Evolutionary conservation across 192 early-diverging fungal species (phyloP).

Genomic region (Bifiguratus adelaidae): DNA sequence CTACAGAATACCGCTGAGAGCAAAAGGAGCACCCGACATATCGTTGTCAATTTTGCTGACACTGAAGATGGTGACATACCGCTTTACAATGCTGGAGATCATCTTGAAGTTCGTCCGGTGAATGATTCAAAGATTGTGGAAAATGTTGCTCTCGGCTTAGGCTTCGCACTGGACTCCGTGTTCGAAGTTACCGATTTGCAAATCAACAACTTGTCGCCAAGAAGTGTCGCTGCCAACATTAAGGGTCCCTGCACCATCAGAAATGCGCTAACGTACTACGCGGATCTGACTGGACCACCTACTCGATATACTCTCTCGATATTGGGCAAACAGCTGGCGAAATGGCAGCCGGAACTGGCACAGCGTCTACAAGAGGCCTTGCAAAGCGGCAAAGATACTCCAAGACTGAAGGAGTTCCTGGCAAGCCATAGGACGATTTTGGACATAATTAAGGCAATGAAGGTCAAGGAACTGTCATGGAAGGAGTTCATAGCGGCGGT

Average conservation of each 20-base stretch:
- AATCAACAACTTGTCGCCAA: not conserved
- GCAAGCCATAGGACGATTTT: constrained; percentile 12
- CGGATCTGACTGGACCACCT: constrained; percentile 28
- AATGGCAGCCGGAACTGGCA: not conserved
- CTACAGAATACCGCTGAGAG: constrained; percentile 21
- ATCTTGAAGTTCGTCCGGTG: constrained; percentile 36
- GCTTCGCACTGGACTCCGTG: constrained; percentile 32
- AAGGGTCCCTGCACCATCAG: constrained; percentile 31
- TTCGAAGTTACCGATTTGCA: constrained; percentile 25
- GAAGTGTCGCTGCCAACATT: constrained; percentile 19
- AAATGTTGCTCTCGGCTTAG: constrained; percentile 24
- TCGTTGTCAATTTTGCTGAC: constrained; percentile 20
- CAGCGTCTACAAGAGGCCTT: not conserved
- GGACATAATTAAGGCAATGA: constrained; percentile 9
- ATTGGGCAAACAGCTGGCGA: constrained; percentile 1
- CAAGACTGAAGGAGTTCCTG: constrained; percentile 8
- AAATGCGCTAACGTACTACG: constrained; percentile 30
- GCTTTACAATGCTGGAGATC: constrained; percentile 34
- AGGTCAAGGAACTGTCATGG: constrained; percentile 14
- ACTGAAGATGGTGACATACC: constrained; percentile 15
- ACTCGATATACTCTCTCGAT: constrained; percentile 5
- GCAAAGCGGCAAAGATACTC: constrained; percentile 3
- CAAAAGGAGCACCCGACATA: constrained; percentile 29
- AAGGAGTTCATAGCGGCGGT: constrained; percentile 28
- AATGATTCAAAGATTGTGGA: constrained; percentile 26